These are phyloP conservation scores for Ochromonas danica DNA, from an alignment of 108 stramenopile species.

Conservation along the genomic window DNA sequence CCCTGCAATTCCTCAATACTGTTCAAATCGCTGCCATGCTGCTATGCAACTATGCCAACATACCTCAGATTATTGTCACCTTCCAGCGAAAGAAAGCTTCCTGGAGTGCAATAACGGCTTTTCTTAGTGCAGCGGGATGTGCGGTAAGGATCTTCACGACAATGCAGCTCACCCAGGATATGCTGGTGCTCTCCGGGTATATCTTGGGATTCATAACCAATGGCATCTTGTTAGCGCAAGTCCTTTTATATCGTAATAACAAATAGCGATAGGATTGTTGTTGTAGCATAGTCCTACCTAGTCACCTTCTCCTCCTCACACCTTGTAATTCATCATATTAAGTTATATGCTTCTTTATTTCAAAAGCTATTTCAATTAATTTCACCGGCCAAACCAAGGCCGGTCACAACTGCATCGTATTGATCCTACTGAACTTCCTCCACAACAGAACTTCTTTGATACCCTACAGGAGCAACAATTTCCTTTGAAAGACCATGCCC, in stretches of 20 bases:
- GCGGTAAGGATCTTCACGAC: not conserved
- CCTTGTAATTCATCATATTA: too few relatives aligned
- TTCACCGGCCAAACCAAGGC: too few relatives aligned
- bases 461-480: too few relatives aligned
- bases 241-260: not conserved
- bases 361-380: too few relatives aligned
- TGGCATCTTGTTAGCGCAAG: not conserved
- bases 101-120: conserved; percentile 5
- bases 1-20: not conserved
- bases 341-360: too few relatives aligned
- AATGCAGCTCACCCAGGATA: not conserved
- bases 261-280: too few relatives aligned
- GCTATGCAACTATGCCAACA: not conserved
- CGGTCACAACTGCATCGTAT: too few relatives aligned
- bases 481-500: too few relatives aligned
- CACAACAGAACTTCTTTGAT: too few relatives aligned
- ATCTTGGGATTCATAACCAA: not conserved
- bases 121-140: not conserved
- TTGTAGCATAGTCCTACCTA: too few relatives aligned
- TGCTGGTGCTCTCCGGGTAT: not conserved
- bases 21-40: not conserved
- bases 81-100: not conserved
- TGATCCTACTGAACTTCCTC: too few relatives aligned
- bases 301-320: too few relatives aligned
- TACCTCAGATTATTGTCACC: conserved; percentile 4